Percentiles rank a stretch among this genome's conserved stretches.
Conservation (phyloP, 768 basidiomycete genomes). For the Suillus sp. region DNA sequence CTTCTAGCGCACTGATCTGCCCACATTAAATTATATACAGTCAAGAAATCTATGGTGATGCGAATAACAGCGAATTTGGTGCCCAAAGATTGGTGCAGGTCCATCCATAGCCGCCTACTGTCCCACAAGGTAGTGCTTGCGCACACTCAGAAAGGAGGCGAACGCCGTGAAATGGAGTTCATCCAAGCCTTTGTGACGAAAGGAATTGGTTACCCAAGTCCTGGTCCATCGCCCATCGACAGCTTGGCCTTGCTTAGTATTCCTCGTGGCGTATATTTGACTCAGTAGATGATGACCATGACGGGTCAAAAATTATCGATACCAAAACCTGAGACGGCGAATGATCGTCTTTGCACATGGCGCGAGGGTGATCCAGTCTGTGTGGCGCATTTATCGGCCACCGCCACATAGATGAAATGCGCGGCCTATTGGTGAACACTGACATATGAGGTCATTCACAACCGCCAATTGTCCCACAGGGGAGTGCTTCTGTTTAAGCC, state of each 20-base stretch:
- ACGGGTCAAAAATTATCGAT: no score
- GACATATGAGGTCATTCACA: neutral
- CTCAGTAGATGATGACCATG: no score
- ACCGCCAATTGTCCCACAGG: neutral
- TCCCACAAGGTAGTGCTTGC: neutral
- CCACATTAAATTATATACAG: neutral
- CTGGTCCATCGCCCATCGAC: neutral
- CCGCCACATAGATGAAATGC: no score
- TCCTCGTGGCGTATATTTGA: no score
- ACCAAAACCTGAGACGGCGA: no score
- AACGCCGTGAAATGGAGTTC: neutral
- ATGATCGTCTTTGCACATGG: no score
- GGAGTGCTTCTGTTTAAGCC: neutral
- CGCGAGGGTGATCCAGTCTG: no score
- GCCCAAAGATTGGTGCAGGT: neutral
- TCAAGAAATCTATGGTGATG: neutral
- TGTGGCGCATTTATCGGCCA: no score
- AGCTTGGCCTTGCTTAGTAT: neutral
- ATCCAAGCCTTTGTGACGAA: neutral
- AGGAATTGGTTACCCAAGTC: neutral
- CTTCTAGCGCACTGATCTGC: neutral
- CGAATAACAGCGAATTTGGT: neutral
- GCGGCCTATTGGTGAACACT: no score
- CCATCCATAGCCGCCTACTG: neutral
- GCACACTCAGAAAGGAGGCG: neutral